A percentile compares a stretch with the other conserved stretches of the same genome.
Evolutionary conservation across 2,329 filamentous ascomycete genomes (phyloP).

Genomic region (Penicillium psychrosexuale): DNA sequence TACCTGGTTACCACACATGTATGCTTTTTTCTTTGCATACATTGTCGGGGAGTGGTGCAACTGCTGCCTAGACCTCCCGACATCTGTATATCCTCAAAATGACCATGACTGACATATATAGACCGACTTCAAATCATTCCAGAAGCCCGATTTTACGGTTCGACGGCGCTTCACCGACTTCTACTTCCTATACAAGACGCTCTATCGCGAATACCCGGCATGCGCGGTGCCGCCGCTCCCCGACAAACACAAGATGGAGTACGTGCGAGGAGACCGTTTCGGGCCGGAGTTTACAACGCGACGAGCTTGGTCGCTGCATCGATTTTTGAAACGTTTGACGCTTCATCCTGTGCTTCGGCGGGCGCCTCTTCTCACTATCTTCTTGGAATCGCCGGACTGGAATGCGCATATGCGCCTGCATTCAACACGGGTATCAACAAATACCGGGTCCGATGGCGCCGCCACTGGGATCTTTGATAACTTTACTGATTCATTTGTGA

Average conservation of each 20-base stretch:
- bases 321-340: conserved; percentile 81
- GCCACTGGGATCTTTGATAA: conserved; percentile 79
- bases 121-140: conserved; percentile 93
- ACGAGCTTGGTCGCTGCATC: conserved; percentile 83
- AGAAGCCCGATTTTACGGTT: conserved; percentile 72
- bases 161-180: conserved; percentile 97
- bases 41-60: not conserved
- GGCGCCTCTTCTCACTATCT: conserved; percentile 76
- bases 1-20: conserved; percentile 92
- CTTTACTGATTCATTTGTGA: conserved; percentile 93
- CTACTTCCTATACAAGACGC: conserved; percentile 88
- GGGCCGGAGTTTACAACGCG: conserved; percentile 86
- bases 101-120: conserved; percentile 39
- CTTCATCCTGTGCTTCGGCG: conserved; percentile 86
- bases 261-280: conserved; percentile 94
- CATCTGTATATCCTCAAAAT: not conserved
- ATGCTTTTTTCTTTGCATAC: conserved; percentile 31
- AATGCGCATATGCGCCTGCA: conserved; percentile 89
- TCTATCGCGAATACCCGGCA: conserved; percentile 82
- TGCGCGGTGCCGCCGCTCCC: conserved; percentile 91
- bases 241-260: conserved; percentile 99
- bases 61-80: conserved; percentile 18
- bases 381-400: conserved; percentile 93
- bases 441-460: conserved; percentile 41
- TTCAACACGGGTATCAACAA: conserved; percentile 60